Conservation (phyloP, 371 early-diverging fungal genomes). For the Mortierella sp. region DNA sequence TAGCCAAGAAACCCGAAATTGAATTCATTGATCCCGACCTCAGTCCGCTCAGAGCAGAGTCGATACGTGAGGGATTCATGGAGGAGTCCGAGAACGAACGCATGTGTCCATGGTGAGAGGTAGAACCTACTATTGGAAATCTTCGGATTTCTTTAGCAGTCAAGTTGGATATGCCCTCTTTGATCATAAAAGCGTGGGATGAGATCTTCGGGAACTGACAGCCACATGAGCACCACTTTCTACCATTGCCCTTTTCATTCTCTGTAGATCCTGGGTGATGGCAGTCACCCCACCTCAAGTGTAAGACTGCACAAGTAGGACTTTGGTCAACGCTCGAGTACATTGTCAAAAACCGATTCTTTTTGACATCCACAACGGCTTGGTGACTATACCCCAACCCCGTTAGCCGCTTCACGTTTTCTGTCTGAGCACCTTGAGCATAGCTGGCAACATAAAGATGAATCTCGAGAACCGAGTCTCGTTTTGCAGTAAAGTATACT, state of each 20-base stretch:
- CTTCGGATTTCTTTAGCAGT: slow-evolving; percentile 29
- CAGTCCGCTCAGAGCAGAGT: slow-evolving; percentile 18
- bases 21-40: slow-evolving; percentile 41
- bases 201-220: slow-evolving; percentile 54
- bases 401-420: slow-evolving; percentile 62
- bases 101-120: slow-evolving; percentile 15
- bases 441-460: slow-evolving; percentile 77
- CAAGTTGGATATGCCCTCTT: slow-evolving; percentile 37
- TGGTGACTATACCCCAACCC: slow-evolving; percentile 69
- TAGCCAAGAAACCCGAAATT: slow-evolving; percentile 50
- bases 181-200: slow-evolving; percentile 41
- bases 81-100: slow-evolving; percentile 37
- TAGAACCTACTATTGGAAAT: slow-evolving; percentile 25
- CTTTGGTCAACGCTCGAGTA: slow-evolving; percentile 67
- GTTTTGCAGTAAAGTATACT: slow-evolving; percentile 79
- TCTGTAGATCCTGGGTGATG: slow-evolving; percentile 1
- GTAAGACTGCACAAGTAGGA: slow-evolving; percentile 53
- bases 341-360: slow-evolving; percentile 65
- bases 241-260: neutral
- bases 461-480: slow-evolving; percentile 73
- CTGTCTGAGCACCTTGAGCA: slow-evolving; percentile 27
- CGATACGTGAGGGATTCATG: slow-evolving; percentile 20
- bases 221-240: slow-evolving; percentile 44
- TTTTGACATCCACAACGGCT: slow-evolving; percentile 60
- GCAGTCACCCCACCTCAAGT: slow-evolving; percentile 54